A percentile compares a stretch with the other conserved stretches of the same genome.
These are phyloP conservation scores for Vaccinium corymbosum DNA, from an alignment of 148 eudicot genomes.

Conservation along the genomic window DNA sequence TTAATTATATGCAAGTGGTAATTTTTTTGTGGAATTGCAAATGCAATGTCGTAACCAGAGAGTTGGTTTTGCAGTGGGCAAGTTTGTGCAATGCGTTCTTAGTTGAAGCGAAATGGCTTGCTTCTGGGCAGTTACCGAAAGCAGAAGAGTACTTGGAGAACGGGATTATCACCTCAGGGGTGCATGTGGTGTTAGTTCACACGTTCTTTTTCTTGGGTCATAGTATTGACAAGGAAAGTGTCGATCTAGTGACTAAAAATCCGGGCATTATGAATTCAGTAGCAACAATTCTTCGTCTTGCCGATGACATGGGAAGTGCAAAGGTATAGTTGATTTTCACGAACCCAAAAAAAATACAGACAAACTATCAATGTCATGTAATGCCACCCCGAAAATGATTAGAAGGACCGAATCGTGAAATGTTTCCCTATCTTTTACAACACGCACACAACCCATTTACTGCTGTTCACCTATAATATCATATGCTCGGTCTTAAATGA, in stretches of 20 bases:
- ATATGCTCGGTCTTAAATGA: neutral
- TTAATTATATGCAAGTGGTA: neutral
- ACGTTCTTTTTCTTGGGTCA: constrained; percentile 51
- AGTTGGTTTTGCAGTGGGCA: constrained; percentile 44
- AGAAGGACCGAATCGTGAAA: neutral
- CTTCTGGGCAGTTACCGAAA: constrained; percentile 35
- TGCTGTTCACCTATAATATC: neutral
- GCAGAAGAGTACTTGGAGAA: constrained; percentile 53
- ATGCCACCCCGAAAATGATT: neutral
- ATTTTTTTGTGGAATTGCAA: neutral
- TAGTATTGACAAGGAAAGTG: constrained; percentile 11
- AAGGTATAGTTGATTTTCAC: constrained; percentile 28
- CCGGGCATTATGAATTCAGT: constrained; percentile 28
- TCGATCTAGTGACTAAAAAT: constrained; percentile 13
- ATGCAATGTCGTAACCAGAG: neutral
- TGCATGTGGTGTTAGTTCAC: constrained; percentile 33
- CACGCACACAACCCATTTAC: neutral
- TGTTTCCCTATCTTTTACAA: neutral
- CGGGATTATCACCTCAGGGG: constrained; percentile 51
- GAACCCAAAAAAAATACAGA: neutral
- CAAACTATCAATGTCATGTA: neutral
- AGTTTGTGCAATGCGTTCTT: constrained; percentile 54
- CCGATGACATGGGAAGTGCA: constrained; percentile 62
- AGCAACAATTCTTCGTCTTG: constrained; percentile 66
- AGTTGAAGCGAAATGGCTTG: constrained; percentile 61